Evolutionary conservation across 2,329 filamentous ascomycete species (phyloP).

Genomic region (Xylariaceae sp.): DNA sequence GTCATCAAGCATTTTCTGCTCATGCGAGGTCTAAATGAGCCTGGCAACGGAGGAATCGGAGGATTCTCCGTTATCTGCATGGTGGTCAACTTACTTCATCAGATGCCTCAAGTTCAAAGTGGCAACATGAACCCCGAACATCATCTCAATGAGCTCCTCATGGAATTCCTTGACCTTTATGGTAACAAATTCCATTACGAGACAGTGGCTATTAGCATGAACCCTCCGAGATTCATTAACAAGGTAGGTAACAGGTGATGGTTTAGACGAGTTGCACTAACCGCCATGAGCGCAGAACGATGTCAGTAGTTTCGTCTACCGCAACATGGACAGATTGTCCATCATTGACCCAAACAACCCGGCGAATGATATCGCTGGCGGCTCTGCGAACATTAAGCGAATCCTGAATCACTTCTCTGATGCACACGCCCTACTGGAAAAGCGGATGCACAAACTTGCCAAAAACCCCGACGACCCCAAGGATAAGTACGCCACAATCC

Average conservation of each 20-base stretch:
- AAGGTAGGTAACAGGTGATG: constrained; percentile 48
- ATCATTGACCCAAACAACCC: constrained; percentile 90
- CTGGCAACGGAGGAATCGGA: constrained; percentile 83
- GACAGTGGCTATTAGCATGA: constrained; percentile 68
- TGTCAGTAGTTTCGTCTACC: constrained; percentile 46
- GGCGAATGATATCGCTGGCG: constrained; percentile 85
- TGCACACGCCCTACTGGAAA: constrained; percentile 54
- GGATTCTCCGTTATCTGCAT: constrained; percentile 94
- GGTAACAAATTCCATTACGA: constrained; percentile 74
- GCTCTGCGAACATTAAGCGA: constrained; percentile 64
- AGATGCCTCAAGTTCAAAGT: constrained; percentile 67
- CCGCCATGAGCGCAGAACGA: constrained; percentile 32
- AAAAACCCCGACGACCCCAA: constrained; percentile 22
- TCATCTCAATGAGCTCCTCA: constrained; percentile 74
- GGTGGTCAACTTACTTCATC: constrained; percentile 81
- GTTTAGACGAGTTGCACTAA: constrained; percentile 11
- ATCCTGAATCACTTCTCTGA: constrained; percentile 68
- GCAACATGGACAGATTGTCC: constrained; percentile 64
- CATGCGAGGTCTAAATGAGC: constrained; percentile 88
- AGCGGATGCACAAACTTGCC: constrained; percentile 52
- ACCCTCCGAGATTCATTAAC: constrained; percentile 67
- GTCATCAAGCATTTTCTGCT: constrained; percentile 88
- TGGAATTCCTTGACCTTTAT: constrained; percentile 88
- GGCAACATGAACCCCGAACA: constrained; percentile 54
- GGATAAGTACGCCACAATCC: constrained; percentile 48